These are phyloP conservation scores for Filobasidium uniguttulatum DNA, from an alignment of 1,284 basidiomycete species.

Conservation along the genomic window DNA sequence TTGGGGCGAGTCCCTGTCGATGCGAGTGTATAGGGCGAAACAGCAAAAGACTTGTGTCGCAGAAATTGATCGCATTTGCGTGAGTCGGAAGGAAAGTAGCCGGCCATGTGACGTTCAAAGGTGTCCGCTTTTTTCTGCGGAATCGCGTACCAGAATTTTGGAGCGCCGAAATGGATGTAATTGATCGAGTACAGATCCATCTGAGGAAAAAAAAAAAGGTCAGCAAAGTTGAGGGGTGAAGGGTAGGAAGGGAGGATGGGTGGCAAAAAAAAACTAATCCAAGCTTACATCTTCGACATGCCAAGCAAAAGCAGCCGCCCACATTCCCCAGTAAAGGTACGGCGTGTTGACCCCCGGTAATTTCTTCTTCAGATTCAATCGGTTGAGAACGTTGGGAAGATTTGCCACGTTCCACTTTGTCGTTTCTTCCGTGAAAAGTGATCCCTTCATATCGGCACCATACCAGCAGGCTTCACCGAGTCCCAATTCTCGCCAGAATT, in stretches of 20 bases:
- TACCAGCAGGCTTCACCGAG: slow-evolving; percentile 70
- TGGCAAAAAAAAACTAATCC: background rate
- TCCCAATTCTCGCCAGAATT: slow-evolving; percentile 84
- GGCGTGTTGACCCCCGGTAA: slow-evolving; percentile 94
- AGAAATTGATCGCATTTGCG: slow-evolving; percentile 81
- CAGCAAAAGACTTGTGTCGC: slow-evolving; percentile 91
- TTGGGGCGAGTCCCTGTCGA: slow-evolving; percentile 74
- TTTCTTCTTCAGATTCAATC: slow-evolving; percentile 50
- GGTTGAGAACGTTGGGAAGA: slow-evolving; percentile 72
- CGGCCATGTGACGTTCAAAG: slow-evolving; percentile 67
- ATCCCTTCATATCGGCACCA: slow-evolving; percentile 87
- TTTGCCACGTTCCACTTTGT: slow-evolving; percentile 84
- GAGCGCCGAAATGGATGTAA: slow-evolving; percentile 96
- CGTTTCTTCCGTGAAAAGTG: slow-evolving; percentile 69
- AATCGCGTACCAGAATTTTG: slow-evolving; percentile 90
- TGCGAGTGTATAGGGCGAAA: slow-evolving; percentile 70
- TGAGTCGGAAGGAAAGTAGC: slow-evolving; percentile 79
- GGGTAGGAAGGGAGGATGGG: background rate
- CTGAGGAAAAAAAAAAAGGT: slow-evolving; percentile 28
- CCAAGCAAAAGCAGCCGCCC: slow-evolving; percentile 97
- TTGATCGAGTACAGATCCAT: slow-evolving; percentile 98
- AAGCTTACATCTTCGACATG: slow-evolving; percentile 67
- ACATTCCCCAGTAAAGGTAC: slow-evolving; percentile 98
- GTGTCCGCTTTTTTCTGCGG: slow-evolving; percentile 67
- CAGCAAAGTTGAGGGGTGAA: too few species aligned